These are phyloP conservation scores for Calonectria hongkongensis DNA, from an alignment of 2,329 filamentous ascomycete species.

Conservation along the genomic window DNA sequence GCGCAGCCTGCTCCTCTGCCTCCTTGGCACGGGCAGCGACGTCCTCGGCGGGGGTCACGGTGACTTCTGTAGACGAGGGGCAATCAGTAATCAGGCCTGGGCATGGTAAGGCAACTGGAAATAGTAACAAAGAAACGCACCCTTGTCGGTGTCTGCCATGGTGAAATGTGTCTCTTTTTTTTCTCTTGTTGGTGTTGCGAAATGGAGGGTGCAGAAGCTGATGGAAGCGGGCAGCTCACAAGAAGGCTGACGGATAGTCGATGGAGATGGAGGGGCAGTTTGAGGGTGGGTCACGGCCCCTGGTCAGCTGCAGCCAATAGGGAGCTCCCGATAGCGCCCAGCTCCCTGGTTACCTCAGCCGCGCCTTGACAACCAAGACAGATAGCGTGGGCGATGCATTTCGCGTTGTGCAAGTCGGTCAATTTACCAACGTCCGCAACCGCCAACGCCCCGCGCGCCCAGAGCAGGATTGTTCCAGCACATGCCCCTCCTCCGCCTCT, in stretches of 20 bases:
- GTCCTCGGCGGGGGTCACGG: conserved; percentile 68
- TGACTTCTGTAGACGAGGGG: conserved; percentile 65
- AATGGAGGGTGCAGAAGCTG: conserved; percentile 27
- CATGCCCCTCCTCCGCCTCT: not conserved
- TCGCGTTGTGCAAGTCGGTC: conserved; percentile 4
- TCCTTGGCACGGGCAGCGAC: conserved; percentile 81
- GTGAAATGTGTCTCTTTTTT: conserved; percentile 34
- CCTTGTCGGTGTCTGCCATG: conserved; percentile 68
- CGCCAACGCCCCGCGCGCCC: conserved; percentile 1
- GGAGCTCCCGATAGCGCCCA: conserved; percentile 19
- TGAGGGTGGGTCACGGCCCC: conserved; percentile 8
- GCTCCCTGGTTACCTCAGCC: conserved; percentile 50
- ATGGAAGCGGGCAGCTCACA: conserved; percentile 39
- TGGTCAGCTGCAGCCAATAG: conserved; percentile 47
- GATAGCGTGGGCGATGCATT: conserved; percentile 16
- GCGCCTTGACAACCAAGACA: conserved; percentile 42
- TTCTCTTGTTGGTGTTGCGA: conserved; percentile 23
- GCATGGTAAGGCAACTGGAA: not conserved
- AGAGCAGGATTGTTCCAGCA: not conserved
- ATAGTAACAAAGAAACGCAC: conserved; percentile 46
- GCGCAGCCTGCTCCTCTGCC: conserved; percentile 88
- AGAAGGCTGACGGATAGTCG: conserved; percentile 55
- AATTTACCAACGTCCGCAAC: not conserved
- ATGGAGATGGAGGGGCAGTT: conserved; percentile 55
- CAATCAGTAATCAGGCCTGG: not conserved